Conservation (phyloP, 768 basidiomycete species). For the Termitomyces sp. region DNA sequence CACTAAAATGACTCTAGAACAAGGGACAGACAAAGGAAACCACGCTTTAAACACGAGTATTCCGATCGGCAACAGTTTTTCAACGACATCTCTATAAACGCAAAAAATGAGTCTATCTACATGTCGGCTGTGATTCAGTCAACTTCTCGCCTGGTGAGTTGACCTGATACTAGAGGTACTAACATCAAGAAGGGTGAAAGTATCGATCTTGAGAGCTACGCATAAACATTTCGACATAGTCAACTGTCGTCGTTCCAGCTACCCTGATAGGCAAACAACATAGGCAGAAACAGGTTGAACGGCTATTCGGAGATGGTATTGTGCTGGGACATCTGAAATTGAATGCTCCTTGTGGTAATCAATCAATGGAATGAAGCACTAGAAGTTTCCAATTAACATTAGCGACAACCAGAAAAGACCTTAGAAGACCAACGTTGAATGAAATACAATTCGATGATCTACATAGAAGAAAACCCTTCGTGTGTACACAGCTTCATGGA, state of each 20-base stretch:
- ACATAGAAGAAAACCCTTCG: too few species aligned
- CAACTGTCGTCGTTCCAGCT: too few species aligned
- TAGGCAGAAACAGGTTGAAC: neutral
- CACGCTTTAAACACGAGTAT: too few species aligned
- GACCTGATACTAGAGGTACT: neutral
- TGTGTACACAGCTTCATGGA: neutral
- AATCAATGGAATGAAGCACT: neutral
- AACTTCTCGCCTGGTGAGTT: neutral
- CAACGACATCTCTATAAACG: neutral
- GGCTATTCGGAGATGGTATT: neutral
- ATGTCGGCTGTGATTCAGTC: neutral
- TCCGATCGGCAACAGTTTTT: too few species aligned
- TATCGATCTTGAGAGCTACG: neutral
- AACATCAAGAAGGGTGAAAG: neutral
- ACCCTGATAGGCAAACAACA: neutral
- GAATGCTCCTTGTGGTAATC: too few species aligned
- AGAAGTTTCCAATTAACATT: neutral
- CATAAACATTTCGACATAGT: neutral
- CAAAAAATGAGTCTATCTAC: neutral
- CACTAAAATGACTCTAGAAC: too few species aligned
- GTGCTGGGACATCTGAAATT: neutral
- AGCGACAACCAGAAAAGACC: neutral
- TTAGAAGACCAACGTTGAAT: too few species aligned
- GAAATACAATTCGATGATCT: neutral
- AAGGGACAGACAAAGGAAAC: too few species aligned